Percentiles rank a stretch among this genome's conserved stretches.
Conservation (phyloP, 2,329 filamentous ascomycete genomes). For the Diaporthe sp. region DNA sequence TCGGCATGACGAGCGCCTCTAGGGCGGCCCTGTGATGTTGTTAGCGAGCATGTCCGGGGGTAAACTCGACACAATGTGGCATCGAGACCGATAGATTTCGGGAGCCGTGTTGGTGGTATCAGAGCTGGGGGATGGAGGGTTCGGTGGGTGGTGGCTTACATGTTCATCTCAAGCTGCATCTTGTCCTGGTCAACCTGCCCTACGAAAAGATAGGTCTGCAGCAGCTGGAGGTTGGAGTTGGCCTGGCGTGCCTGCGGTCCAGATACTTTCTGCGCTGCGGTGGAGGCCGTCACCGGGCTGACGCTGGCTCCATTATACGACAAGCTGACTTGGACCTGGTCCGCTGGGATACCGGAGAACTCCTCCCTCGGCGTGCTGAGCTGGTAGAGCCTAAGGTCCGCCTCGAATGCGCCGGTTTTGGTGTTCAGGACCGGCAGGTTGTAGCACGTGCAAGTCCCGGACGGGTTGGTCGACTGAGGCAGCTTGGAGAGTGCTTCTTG, state of each 20-base stretch:
- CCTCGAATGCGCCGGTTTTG: slow-evolving; percentile 78
- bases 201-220: slow-evolving; percentile 78
- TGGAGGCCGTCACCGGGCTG: slow-evolving; percentile 55
- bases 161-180: slow-evolving; percentile 69
- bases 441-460: slow-evolving; percentile 85
- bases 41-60: slow-evolving; percentile 33
- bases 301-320: slow-evolving; percentile 69
- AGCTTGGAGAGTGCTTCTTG: slow-evolving; percentile 67
- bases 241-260: slow-evolving; percentile 44
- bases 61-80: background rate
- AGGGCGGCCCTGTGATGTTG: slow-evolving; percentile 63
- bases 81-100: too few species aligned
- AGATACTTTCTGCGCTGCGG: slow-evolving; percentile 43
- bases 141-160: slow-evolving; percentile 64
- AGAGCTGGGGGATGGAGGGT: background rate
- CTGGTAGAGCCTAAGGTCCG: slow-evolving; percentile 82
- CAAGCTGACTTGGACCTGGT: slow-evolving; percentile 69
- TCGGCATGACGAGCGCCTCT: slow-evolving; percentile 76
- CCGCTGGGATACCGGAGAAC: slow-evolving; percentile 65
- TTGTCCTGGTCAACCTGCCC: slow-evolving; percentile 74
- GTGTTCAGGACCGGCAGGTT: slow-evolving; percentile 81
- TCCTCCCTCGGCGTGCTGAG: slow-evolving; percentile 70
- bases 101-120: background rate
- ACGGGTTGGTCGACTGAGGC: slow-evolving; percentile 75
- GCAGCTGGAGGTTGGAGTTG: slow-evolving; percentile 54